Evolutionary conservation across 2,329 filamentous ascomycete genomes (phyloP), one percentile per base, ranked within the genome.

Genomic region (Fusarium nodosum): DNA sequence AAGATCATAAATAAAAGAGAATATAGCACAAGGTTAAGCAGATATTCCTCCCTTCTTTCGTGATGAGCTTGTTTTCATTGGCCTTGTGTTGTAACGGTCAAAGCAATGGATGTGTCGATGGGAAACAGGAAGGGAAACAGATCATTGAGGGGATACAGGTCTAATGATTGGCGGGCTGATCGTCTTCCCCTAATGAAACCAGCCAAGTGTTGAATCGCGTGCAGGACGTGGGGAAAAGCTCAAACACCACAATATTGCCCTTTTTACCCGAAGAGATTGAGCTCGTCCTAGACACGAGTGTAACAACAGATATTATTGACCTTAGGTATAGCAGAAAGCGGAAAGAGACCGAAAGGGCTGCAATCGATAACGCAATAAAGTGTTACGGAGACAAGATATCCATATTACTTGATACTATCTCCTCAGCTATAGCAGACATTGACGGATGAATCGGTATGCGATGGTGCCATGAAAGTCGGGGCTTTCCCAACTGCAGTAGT

Each of bases 401-500:
- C 42, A 68, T 41, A 48, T 41, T 20, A 20, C n/a, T 38, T 38
- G n/a, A 38, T 38, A 38, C 10, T 7, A 12, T 12, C 11, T 20
- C n/a, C 11, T 20, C 7, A 22, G 36, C 36, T 39, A 20, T 4
- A 22, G 36, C 36, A 39, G n/a, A 22, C 20, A 15, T 20, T 7
- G 6, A 50, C 44, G 39, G 61, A 56, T 42, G 66, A 51, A 56
- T 53, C 39, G 26, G n/a, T n/a, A 57, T 41, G 26, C 15, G 22
- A 58, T 71, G 67, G 67, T 53, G 64, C 59, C 63, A 71, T 47
- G 18, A 56, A 48, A 63, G 54, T 47, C 48, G 61, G 66, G 42
- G 66, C 24, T 52, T 41, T 52, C 24, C 48, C 28, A 56, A 38
- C 30, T 34, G 26, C 12, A 42, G 15, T 13, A 39, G 33, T 44